phyloP scores from a whole-genome alignment of 2,329 filamentous ascomycete genomes.

The Aspergillus sclerotialis region DNA sequence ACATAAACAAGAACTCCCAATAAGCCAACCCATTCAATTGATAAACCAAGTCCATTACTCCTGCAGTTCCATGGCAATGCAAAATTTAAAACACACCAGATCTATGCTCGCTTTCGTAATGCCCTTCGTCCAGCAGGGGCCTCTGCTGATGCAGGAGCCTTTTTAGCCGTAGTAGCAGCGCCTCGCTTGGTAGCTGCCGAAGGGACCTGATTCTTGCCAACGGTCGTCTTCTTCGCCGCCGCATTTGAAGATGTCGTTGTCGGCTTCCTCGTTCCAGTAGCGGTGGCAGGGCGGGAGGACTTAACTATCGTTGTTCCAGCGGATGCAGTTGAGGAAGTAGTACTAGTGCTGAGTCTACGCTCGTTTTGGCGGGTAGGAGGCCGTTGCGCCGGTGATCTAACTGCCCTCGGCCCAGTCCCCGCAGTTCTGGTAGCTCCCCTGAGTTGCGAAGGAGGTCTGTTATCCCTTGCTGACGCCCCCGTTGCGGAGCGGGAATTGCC shows the following conservation, averaged over 20 bases:
- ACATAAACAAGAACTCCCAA: no score
- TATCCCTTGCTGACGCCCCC: constrained; percentile 19
- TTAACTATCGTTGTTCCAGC: constrained; percentile 33
- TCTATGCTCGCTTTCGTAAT: constrained; percentile 34
- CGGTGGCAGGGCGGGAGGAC: constrained; percentile 20
- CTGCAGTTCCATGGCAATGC: no score
- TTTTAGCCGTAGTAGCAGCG: constrained; percentile 19
- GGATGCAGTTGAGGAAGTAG: constrained; percentile 29
- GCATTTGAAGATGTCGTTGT: constrained; percentile 22
- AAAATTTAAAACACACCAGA: neutral
- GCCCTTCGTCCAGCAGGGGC: constrained; percentile 29
- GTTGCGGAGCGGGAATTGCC: constrained; percentile 13
- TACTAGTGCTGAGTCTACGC: constrained; percentile 28
- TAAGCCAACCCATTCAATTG: no score
- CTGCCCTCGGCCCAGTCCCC: constrained; percentile 21
- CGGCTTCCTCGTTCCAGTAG: constrained; percentile 22
- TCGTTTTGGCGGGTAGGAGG: constrained; percentile 34
- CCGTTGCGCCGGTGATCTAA: constrained; percentile 24
- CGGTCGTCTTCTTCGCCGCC: constrained; percentile 27
- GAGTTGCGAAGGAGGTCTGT: constrained; percentile 18
- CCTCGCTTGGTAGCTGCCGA: constrained; percentile 22
- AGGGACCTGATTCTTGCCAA: constrained; percentile 10
- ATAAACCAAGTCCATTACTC: no score
- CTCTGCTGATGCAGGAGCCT: constrained; percentile 4
- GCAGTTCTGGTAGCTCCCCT: constrained; percentile 25